Conservation (phyloP, 2,329 filamentous ascomycete genomes). For the Venturiaceae sp. region DNA sequence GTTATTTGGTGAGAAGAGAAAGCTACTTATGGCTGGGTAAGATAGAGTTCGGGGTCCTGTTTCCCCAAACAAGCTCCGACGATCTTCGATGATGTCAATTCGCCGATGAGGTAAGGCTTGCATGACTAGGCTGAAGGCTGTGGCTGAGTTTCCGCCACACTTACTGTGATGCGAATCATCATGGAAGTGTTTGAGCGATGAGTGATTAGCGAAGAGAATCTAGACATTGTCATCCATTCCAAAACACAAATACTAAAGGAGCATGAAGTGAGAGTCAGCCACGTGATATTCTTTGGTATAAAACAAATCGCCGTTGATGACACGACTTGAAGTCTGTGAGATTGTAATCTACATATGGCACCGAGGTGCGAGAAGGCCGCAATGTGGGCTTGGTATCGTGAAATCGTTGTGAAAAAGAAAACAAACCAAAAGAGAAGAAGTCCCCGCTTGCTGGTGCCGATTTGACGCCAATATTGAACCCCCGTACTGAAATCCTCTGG, state of each 20-base stretch:
- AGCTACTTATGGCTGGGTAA: not conserved
- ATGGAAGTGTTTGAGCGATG: not conserved
- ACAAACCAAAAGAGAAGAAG: not conserved
- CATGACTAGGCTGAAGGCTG: not conserved
- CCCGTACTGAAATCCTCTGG: not conserved
- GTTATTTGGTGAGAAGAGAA: too few species aligned
- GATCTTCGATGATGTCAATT: too few species aligned
- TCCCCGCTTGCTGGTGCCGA: not conserved
- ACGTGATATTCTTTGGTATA: too few species aligned
- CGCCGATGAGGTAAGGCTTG: constrained; percentile 1
- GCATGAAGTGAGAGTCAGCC: too few species aligned
- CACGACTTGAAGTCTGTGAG: not conserved
- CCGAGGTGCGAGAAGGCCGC: not conserved
- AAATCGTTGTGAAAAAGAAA: not conserved
- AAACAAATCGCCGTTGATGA: too few species aligned
- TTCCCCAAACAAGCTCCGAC: not conserved
- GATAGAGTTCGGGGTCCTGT: not conserved
- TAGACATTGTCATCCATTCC: too few species aligned
- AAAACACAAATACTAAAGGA: too few species aligned
- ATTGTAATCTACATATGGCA: not conserved
- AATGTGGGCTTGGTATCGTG: not conserved
- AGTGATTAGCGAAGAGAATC: too few species aligned
- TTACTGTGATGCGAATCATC: not conserved
- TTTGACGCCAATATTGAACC: not conserved
- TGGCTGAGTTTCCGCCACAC: not conserved